Base-by-base conservation (phyloP, 495 filamentous ascomycete genomes). In the Staphylotrichum tortipilum region DNA sequence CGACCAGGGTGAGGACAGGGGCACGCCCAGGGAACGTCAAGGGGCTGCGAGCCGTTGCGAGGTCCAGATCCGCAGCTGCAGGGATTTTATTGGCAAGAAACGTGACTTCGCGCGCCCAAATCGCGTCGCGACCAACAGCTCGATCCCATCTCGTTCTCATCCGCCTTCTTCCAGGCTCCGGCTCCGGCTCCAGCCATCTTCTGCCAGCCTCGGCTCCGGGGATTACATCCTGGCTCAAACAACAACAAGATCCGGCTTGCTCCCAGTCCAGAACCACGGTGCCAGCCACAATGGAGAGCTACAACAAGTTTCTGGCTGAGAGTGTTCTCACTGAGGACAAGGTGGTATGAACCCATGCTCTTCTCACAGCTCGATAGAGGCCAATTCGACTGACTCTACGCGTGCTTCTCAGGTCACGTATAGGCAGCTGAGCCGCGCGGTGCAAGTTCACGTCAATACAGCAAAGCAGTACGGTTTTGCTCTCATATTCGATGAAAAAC, bases 361-460 rank as follows among this genome's bases (percentile, higher is more conserved):
- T 45, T 18, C 9, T 17, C 18, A 1, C 12, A 18, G 4, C 6
- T 15, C 18, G 29, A 17, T 43, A 9, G 9, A 15, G 3, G 8
- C 15, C 37, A 11, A 18, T 23, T 24, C 2, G 44, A 54, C 48
- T 44, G 11, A 53, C 24, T 10, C 46, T 0, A 29, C 7, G 34
- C 11, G 0, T 10, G n/a, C n/a, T 15, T 37, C 17, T 17, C 49
- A 95, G 90, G 74, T 95, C 63, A 92, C 86, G 15, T 95, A 94
- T 69, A 84, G 89, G 17, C 68, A 81, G 17, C 66, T 98, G 42
- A 86, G 86, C 63, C 80, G 89, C 56, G 82, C 80, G 29, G 64
- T 94, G 37, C 84, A 88, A 47, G 75, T 94, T 11, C 85, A 95
- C 62, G 80, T 82, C 68, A 90, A 92, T 62, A 60, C 55, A 15